Conservation (phyloP, 768 basidiomycete species). For the Tulasnella sp. region DNA sequence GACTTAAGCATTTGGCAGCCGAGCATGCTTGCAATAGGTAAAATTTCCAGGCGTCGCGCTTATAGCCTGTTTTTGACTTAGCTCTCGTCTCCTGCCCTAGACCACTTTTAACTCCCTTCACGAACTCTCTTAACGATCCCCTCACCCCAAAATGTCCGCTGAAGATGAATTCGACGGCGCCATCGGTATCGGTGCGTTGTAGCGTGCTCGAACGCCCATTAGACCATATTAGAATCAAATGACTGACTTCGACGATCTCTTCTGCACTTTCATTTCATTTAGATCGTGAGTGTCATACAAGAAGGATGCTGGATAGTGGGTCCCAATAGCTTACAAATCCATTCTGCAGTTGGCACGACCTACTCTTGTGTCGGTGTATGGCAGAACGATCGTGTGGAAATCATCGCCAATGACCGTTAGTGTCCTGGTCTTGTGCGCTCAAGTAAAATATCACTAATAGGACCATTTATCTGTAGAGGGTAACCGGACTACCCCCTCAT, state of each 20-base stretch:
- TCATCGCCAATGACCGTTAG: slow-evolving; percentile 94
- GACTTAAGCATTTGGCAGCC: too few species aligned
- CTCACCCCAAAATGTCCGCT: slow-evolving; percentile 43
- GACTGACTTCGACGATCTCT: too few species aligned
- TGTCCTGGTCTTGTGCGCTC: slow-evolving; percentile 18
- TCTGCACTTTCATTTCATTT: neutral
- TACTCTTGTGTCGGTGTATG: slow-evolving; percentile 99
- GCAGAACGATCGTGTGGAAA: slow-evolving; percentile 99
- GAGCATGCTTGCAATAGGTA: too few species aligned
- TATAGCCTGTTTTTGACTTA: too few species aligned
- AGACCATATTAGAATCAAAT: too few species aligned
- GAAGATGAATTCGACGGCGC: slow-evolving; percentile 93
- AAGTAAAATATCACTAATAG: neutral
- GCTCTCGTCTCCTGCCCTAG: neutral
- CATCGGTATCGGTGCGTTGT: slow-evolving; percentile 69
- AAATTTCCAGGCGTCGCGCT: too few species aligned
- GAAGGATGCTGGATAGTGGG: slow-evolving; percentile 26
- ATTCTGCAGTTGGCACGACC: slow-evolving; percentile 63
- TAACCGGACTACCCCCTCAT: slow-evolving; percentile 97
- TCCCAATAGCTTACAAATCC: neutral
- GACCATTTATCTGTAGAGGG: slow-evolving; percentile 49
- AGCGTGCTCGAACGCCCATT: neutral
- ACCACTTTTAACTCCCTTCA: slow-evolving; percentile 28
- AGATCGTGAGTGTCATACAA: slow-evolving; percentile 7
- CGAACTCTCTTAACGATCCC: slow-evolving; percentile 26